Evolutionary conservation across 2,329 filamentous ascomycete genomes (phyloP).

Genomic region (Phoma sp.): DNA sequence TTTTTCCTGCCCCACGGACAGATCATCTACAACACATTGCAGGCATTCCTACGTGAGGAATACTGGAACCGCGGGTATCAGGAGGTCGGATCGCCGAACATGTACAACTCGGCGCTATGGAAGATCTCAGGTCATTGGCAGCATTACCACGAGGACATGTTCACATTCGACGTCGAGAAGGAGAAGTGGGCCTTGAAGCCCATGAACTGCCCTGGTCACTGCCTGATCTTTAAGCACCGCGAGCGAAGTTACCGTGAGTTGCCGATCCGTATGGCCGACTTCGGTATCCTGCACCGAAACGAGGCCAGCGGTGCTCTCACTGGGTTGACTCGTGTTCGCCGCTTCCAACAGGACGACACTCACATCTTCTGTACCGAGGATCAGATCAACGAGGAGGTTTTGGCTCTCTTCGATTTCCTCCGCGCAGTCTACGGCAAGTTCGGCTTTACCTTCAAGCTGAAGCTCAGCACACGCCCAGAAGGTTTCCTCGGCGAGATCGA

Average conservation of each 20-base stretch:
- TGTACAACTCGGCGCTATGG: slow-evolving; percentile 94
- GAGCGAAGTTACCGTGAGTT: slow-evolving; percentile 88
- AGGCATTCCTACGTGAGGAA: slow-evolving; percentile 80
- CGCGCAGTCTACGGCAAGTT: slow-evolving; percentile 79
- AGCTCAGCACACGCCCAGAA: slow-evolving; percentile 88
- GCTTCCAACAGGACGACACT: slow-evolving; percentile 95
- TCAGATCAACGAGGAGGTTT: slow-evolving; percentile 78
- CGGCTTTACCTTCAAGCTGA: slow-evolving; percentile 90
- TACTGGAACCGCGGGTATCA: slow-evolving; percentile 94
- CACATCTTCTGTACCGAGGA: slow-evolving; percentile 93
- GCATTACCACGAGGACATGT: slow-evolving; percentile 94
- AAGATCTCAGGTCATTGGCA: slow-evolving; percentile 95
- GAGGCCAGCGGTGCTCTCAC: slow-evolving; percentile 91
- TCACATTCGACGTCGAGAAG: slow-evolving; percentile 84
- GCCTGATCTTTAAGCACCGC: slow-evolving; percentile 82
- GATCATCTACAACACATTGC: slow-evolving; percentile 89
- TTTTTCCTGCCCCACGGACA: slow-evolving; percentile 94
- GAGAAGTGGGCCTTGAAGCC: slow-evolving; percentile 86
- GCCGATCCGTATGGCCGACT: slow-evolving; percentile 91
- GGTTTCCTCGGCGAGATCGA: slow-evolving; percentile 86
- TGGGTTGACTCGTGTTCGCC: slow-evolving; percentile 87
- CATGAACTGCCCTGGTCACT: slow-evolving; percentile 98
- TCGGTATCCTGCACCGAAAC: slow-evolving; percentile 93
- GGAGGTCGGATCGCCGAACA: slow-evolving; percentile 94
- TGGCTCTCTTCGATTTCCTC: slow-evolving; percentile 86